Percentiles rank a stretch among this genome's conserved stretches.
Conservation (phyloP, 2,329 filamentous ascomycete species). For the Sphaerulina musiva region DNA sequence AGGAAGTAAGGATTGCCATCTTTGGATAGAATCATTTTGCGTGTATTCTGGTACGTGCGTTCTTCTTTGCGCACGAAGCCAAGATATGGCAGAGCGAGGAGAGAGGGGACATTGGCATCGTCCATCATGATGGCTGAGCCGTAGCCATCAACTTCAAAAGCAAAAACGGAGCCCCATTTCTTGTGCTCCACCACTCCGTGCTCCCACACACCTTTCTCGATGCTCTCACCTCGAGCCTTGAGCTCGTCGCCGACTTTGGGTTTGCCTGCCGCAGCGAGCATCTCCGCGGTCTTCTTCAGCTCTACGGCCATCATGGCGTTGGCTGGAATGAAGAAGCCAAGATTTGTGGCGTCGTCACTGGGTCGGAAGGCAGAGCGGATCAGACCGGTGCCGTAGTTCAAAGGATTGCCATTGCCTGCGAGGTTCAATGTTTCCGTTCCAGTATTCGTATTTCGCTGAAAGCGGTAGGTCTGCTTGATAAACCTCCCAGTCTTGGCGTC, state of each 20-base stretch:
- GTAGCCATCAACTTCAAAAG: slow-evolving; percentile 83
- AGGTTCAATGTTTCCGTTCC: slow-evolving; percentile 89
- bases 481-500: slow-evolving; percentile 59
- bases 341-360: slow-evolving; percentile 87
- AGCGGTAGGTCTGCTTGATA: slow-evolving; percentile 73
- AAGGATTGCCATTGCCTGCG: slow-evolving; percentile 78
- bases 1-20: slow-evolving; percentile 84
- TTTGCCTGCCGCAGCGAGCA: slow-evolving; percentile 59
- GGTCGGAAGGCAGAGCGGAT: slow-evolving; percentile 89
- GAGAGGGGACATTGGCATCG: slow-evolving; percentile 77
- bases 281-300: slow-evolving; percentile 63
- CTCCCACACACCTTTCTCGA: slow-evolving; percentile 73
- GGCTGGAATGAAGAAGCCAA: slow-evolving; percentile 89
- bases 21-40: slow-evolving; percentile 70
- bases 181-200: slow-evolving; percentile 74
- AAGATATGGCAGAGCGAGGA: slow-evolving; percentile 70
- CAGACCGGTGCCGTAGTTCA: slow-evolving; percentile 76
- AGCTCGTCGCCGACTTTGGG: slow-evolving; percentile 45
- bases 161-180: slow-evolving; percentile 71
- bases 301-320: slow-evolving; percentile 97
- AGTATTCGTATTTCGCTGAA: slow-evolving; percentile 68
- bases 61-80: slow-evolving; percentile 64
- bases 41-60: slow-evolving; percentile 76
- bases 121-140: slow-evolving; percentile 80
- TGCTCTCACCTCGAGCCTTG: slow-evolving; percentile 54